Conservation (phyloP, 2,329 filamentous ascomycete species). For the Leptosphaerulina australis region DNA sequence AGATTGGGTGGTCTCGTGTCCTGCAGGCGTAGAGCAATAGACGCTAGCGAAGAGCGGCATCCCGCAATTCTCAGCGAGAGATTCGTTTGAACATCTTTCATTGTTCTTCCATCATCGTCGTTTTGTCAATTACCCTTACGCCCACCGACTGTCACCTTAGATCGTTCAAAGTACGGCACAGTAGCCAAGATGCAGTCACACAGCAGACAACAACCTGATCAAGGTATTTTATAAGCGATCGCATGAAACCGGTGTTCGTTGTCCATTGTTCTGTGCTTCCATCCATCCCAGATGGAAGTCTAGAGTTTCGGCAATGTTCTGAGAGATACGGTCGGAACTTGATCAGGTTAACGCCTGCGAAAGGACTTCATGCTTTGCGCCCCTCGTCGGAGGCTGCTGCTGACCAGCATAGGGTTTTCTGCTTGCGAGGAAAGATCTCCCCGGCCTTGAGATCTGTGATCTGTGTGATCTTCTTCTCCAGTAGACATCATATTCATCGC, state of each 20-base stretch:
- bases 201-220: slow-evolving; percentile 43
- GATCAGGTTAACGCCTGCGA: slow-evolving; percentile 60
- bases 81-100: not conserved
- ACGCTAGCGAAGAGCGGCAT: slow-evolving; percentile 27
- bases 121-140: not conserved
- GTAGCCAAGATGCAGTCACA: slow-evolving; percentile 37
- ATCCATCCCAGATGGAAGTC: not conserved
- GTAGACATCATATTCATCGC: too few species aligned
- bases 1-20: slow-evolving; percentile 1
- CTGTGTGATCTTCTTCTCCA: too few species aligned
- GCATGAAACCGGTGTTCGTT: slow-evolving; percentile 48
- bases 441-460: not conserved
- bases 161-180: too few species aligned
- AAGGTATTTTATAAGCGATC: slow-evolving; percentile 42
- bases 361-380: slow-evolving; percentile 58
- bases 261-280: not conserved
- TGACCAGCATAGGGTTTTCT: slow-evolving; percentile 41
- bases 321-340: slow-evolving; percentile 62
- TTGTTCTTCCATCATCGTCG: not conserved
- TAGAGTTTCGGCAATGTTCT: slow-evolving; percentile 43
- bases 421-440: not conserved
- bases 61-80: slow-evolving; percentile 9
- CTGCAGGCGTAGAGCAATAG: not conserved
- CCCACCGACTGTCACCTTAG: too few species aligned
- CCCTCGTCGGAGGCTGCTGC: slow-evolving; percentile 26